Percentiles rank a stretch among this genome's conserved stretches.
Evolutionary conservation across 306 rosid genomes (phyloP).

Genomic region (Citrullus colocynthis): DNA sequence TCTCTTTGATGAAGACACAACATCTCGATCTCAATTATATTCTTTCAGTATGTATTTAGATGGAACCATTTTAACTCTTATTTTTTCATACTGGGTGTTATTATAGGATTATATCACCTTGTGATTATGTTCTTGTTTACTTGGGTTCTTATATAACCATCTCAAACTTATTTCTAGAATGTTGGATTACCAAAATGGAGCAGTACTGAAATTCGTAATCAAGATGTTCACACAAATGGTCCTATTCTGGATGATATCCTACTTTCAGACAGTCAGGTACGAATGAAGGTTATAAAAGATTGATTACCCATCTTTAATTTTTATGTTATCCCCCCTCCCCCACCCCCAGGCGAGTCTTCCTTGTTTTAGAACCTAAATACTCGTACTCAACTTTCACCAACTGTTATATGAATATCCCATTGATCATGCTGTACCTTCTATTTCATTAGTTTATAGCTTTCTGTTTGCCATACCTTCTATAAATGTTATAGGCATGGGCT

Average conservation of each 20-base stretch:
- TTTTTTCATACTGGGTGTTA: not conserved
- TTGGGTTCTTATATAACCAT: conserved; percentile 1
- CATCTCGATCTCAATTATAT: conserved; percentile 70
- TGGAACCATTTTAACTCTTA: not conserved
- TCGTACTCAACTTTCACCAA: not conserved
- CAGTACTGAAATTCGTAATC: conserved; percentile 78
- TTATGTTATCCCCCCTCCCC: no score
- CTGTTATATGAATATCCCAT: not conserved
- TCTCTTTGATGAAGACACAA: conserved; percentile 87
- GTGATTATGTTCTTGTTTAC: not conserved
- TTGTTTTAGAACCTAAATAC: not conserved
- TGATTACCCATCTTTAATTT: not conserved
- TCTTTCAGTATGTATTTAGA: conserved; percentile 52
- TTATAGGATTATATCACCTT: not conserved
- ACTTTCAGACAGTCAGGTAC: conserved; percentile 85
- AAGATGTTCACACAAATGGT: conserved; percentile 85
- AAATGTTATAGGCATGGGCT: no score
- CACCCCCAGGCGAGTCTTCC: no score
- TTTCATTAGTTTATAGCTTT: not conserved
- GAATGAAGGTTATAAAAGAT: not conserved
- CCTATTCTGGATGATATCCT: conserved; percentile 79
- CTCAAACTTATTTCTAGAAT: conserved; percentile 32
- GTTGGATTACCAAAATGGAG: conserved; percentile 81
- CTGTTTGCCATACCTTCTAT: not conserved
- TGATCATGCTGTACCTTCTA: not conserved